phyloP scores from a whole-genome alignment of 1,139 yeast genomes.

The Yamadazyma taylorii region DNA sequence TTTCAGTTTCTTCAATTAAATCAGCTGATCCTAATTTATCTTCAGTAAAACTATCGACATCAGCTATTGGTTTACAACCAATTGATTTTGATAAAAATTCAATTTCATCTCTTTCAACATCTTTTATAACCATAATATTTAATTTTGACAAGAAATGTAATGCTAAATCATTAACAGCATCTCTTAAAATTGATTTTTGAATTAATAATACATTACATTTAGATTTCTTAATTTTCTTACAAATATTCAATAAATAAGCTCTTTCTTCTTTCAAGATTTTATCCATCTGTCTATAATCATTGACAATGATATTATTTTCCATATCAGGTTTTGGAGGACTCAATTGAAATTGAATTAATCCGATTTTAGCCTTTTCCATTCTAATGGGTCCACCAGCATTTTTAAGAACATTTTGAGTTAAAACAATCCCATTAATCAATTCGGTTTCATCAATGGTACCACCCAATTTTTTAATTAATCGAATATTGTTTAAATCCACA shows the following conservation, averaged over 20 bases:
- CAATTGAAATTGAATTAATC: conserved; percentile 89
- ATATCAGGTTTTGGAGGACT: conserved; percentile 99
- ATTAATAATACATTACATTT: conserved; percentile 92
- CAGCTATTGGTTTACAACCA: conserved; percentile 96
- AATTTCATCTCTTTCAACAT: conserved; percentile 94
- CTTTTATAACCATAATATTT: conserved; percentile 91
- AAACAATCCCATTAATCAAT: conserved; percentile 87
- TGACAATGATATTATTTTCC: conserved; percentile 96
- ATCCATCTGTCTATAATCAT: conserved; percentile 98
- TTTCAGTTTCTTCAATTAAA: conserved; percentile 86
- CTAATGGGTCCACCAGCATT: conserved; percentile 96
- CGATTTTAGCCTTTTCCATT: conserved; percentile 91
- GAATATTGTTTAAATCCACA: conserved; percentile 85
- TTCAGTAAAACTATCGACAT: conserved; percentile 87
- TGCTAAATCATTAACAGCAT: conserved; percentile 96
- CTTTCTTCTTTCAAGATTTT: conserved; percentile 97
- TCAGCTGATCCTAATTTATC: conserved; percentile 93
- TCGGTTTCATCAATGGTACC: conserved; percentile 98
- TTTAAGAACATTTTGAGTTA: conserved; percentile 87
- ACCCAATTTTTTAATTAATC: conserved; percentile 90
- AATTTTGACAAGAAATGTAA: conserved; percentile 90
- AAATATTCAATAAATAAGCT: conserved; percentile 87
- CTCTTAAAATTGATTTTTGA: conserved; percentile 93
- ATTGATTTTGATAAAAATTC: conserved; percentile 89
- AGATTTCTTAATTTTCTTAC: conserved; percentile 94